Evolutionary conservation across 2,329 filamentous ascomycete species (phyloP).

Genomic region (Herpotrichia juniperi): DNA sequence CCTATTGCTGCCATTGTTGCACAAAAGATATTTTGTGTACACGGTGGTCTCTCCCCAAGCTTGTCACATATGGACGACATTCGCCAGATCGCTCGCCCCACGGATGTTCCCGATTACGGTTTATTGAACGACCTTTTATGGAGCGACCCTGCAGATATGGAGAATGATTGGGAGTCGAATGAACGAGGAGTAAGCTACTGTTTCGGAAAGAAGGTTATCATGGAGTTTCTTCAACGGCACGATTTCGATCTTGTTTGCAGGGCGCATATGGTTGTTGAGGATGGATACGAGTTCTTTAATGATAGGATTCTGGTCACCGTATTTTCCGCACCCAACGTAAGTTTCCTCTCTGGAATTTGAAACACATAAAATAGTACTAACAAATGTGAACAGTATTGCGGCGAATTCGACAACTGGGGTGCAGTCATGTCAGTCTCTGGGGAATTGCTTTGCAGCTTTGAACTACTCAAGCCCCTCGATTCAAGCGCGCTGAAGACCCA

Average conservation of each 20-base stretch:
- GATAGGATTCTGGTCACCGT: slow-evolving; percentile 95
- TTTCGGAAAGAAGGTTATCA: slow-evolving; percentile 97
- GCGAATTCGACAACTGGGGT: slow-evolving; percentile 99
- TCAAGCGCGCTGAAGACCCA: slow-evolving; percentile 96
- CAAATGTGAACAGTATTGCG: slow-evolving; percentile 76
- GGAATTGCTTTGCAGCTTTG: slow-evolving; percentile 94
- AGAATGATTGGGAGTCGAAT: slow-evolving; percentile 96
- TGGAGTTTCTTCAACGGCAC: slow-evolving; percentile 90
- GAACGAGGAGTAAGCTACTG: slow-evolving; percentile 97
- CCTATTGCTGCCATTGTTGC: slow-evolving; percentile 98
- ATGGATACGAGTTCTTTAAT: slow-evolving; percentile 98
- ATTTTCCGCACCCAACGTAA: slow-evolving; percentile 95
- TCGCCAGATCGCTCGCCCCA: slow-evolving; percentile 90
- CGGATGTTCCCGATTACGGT: slow-evolving; percentile 96
- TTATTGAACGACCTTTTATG: slow-evolving; percentile 93
- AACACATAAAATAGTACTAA: slow-evolving; percentile 6
- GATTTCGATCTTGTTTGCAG: slow-evolving; percentile 98
- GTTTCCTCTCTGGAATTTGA: slow-evolving; percentile 45
- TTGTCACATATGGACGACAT: slow-evolving; percentile 98
- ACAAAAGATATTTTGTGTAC: slow-evolving; percentile 99
- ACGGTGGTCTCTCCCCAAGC: slow-evolving; percentile 92
- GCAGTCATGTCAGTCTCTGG: slow-evolving; percentile 97
- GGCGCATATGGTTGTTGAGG: slow-evolving; percentile 98
- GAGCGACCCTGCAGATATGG: slow-evolving; percentile 98
- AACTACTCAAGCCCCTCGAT: slow-evolving; percentile 93